Conservation (phyloP, 768 basidiomycete genomes). For the Sporobolomyces roseus region DNA sequence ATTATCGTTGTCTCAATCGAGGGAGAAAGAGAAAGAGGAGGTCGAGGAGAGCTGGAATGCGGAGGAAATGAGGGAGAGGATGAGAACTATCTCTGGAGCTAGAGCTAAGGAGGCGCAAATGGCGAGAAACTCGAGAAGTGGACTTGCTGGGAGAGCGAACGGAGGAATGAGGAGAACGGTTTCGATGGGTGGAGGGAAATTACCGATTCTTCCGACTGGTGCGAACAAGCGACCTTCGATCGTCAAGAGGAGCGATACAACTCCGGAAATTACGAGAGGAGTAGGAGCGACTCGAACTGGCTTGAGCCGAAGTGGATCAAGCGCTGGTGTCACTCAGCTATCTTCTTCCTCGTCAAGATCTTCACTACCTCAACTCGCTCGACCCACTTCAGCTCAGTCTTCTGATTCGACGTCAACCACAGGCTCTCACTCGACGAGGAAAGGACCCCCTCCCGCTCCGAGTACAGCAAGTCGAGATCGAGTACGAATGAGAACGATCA, state of each 20-base stretch:
- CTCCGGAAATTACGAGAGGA: background rate
- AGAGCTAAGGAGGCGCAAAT: slow-evolving; percentile 21
- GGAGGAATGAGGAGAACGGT: slow-evolving; percentile 10
- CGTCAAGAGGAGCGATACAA: slow-evolving; percentile 1
- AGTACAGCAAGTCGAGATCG: slow-evolving; percentile 27
- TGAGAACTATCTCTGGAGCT: slow-evolving; percentile 25
- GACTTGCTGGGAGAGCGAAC: background rate
- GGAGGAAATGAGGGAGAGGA: slow-evolving; percentile 24
- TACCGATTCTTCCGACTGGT: background rate
- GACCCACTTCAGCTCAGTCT: slow-evolving; percentile 19
- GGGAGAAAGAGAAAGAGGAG: background rate
- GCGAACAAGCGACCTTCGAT: background rate
- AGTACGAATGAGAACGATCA: slow-evolving; percentile 8
- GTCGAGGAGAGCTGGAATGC: slow-evolving; percentile 25
- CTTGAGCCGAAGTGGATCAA: background rate
- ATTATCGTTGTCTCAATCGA: background rate
- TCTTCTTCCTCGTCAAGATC: background rate
- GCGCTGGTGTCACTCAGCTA: background rate
- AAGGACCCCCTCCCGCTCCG: slow-evolving; percentile 32
- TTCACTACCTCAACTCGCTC: background rate
- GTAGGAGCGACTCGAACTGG: background rate
- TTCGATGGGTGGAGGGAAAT: background rate
- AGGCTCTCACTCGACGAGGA: background rate
- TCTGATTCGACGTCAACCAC: background rate
- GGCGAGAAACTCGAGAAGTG: background rate